Conservation (phyloP, 164 flowering plant genomes). For the Chimonanthus praecox region DNA sequence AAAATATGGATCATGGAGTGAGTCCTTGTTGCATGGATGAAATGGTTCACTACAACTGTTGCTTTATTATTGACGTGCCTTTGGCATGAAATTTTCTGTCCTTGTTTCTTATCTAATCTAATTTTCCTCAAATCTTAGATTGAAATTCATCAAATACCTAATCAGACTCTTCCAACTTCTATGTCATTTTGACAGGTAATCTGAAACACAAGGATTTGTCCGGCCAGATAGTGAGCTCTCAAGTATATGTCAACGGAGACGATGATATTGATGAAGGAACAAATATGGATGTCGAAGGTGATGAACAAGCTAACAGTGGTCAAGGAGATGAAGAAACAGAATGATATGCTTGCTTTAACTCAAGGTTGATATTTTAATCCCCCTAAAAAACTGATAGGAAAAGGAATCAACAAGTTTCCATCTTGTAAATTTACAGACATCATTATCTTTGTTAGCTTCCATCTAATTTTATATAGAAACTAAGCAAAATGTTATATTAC, state of each 20-base stretch:
- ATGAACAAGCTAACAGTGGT: slow-evolving; percentile 24
- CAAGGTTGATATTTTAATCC: background rate
- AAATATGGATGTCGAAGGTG: slow-evolving; percentile 19
- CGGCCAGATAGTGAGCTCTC: slow-evolving; percentile 83
- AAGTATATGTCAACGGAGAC: slow-evolving; percentile 47
- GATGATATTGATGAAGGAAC: slow-evolving; percentile 19
- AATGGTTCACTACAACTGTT: background rate
- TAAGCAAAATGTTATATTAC: background rate
- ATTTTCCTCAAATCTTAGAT: background rate
- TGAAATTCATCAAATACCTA: background rate
- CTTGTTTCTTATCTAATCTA: background rate
- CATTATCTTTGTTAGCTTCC: background rate
- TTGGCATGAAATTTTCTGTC: background rate
- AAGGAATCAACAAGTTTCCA: background rate
- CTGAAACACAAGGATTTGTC: slow-evolving; percentile 74
- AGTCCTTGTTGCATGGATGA: background rate
- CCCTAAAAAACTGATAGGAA: too few relatives aligned
- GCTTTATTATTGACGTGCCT: background rate
- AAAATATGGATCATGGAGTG: background rate
- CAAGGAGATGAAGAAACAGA: slow-evolving; percentile 20
- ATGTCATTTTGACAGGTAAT: slow-evolving; percentile 45
- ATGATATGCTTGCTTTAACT: slow-evolving; percentile 7
- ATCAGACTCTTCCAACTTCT: background rate
- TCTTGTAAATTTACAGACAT: background rate
- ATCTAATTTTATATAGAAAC: background rate